These are phyloP conservation scores for Solanum raphanifolium DNA, from an alignment of 257 asterid species.

Conservation along the genomic window DNA sequence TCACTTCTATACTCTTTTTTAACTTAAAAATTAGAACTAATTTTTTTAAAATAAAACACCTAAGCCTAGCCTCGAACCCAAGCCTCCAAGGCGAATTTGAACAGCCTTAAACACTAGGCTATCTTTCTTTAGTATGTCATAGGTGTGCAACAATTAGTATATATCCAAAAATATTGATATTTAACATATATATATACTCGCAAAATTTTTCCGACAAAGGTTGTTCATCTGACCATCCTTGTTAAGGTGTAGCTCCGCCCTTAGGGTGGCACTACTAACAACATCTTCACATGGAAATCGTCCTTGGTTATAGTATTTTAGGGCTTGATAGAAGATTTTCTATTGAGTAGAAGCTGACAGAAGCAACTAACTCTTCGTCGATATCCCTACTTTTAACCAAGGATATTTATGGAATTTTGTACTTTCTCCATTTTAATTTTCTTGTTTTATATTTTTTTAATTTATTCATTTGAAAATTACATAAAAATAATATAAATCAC, in stretches of 20 bases:
- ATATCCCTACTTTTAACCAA: not conserved
- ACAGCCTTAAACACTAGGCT: not conserved
- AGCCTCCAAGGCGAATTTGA: no score
- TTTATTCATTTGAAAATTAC: not conserved
- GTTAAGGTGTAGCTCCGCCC: not conserved
- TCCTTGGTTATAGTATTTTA: not conserved
- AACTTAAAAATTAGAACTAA: not conserved
- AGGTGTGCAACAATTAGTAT: not conserved
- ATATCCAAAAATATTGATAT: not conserved
- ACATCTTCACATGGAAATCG: not conserved
- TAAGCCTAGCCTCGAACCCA: no score
- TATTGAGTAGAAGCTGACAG: not conserved
- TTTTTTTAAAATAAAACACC: not conserved
- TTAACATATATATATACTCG: no score
- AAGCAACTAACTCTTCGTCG: not conserved
- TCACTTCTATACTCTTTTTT: no score
- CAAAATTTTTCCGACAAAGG: accelerated
- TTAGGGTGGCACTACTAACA: not conserved
- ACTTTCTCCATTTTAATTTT: not conserved
- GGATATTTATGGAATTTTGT: no score
- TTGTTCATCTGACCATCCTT: not conserved
- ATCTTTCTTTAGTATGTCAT: not conserved
- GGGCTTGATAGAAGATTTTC: not conserved
- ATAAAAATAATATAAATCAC: no score
- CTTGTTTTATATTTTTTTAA: not conserved